Evolutionary conservation across 2,329 filamentous ascomycete genomes (phyloP).

Genomic region (Botrytis aclada): DNA sequence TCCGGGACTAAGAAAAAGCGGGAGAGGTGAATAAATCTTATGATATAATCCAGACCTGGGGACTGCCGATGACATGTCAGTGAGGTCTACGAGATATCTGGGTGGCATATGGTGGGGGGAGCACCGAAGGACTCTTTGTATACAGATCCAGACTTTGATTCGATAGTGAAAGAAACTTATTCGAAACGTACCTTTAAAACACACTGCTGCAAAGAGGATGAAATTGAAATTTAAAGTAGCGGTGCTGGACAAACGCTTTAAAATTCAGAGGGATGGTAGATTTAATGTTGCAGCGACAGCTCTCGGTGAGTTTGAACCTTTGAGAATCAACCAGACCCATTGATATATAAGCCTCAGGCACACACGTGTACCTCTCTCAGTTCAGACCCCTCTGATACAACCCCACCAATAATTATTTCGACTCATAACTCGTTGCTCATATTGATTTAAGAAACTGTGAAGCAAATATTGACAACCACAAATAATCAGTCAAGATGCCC

Average conservation of each 20-base stretch:
- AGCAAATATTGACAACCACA: constrained; percentile 7
- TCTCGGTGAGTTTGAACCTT: constrained; percentile 13
- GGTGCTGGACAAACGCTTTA: not conserved
- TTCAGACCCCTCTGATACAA: constrained; percentile 17
- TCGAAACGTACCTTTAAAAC: constrained; percentile 4
- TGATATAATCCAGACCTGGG: constrained; percentile 11
- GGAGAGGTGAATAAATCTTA: not conserved
- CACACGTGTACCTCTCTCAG: not conserved
- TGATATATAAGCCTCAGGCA: not conserved
- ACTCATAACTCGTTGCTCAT: constrained; percentile 14
- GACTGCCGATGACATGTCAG: constrained; percentile 7
- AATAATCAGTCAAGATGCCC: constrained; percentile 63
- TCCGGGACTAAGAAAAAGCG: constrained; percentile 3
- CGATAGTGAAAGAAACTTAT: not conserved
- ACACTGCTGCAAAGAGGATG: not conserved
- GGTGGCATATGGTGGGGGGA: constrained; percentile 3
- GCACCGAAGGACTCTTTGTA: constrained; percentile 11
- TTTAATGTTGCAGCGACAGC: constrained; percentile 11
- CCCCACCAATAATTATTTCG: constrained; percentile 19
- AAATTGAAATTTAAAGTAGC: constrained; percentile 9
- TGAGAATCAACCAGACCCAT: constrained; percentile 3
- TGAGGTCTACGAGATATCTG: not conserved
- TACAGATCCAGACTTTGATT: not conserved
- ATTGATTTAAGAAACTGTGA: not conserved
- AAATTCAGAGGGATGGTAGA: constrained; percentile 3